Evolutionary conservation across 768 basidiomycete species (phyloP), one percentile per base, ranked within the genome.

Genomic region (Russula brevipes): DNA sequence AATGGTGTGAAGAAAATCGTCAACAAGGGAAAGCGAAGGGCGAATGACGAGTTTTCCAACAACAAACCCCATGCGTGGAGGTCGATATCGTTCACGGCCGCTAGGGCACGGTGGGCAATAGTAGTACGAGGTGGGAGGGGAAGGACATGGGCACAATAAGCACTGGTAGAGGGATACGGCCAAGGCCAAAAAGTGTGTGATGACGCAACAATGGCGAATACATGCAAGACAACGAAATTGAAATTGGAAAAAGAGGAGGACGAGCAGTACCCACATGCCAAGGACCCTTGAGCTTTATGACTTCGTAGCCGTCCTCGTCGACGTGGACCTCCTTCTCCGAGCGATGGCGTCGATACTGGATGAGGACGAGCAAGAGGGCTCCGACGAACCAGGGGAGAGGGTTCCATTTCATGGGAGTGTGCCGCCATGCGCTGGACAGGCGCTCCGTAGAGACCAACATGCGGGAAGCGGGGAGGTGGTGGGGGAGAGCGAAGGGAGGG

Each of bases 401-500:
- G 69, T 95, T 96, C 95, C 95, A 98, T 74, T 86, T 91, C 41
- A 90, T 94, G 0, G 93, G 92, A 0, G 95, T 94, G 70, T 86
- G 79, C 5, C 81, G 86, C 91, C 91, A 94, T 33, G 91, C 90
- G 63, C 82, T 80, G 35, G 88, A 78, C 7, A 95, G 74, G 71
- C 80, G 84, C 47, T 82, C 89, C 87, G 73, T 33, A 4, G 49
- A 65, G 5, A 54, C 2, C 16, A 61, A 53, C 63, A 51, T 69
- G 64, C 64, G 63, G 35, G 19, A 52, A 31, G 50, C 9, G 8
- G 55, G 42, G 19, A 38, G 19, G 61, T 17, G 44, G 17, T 2
- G 54, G 16, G 2, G 41, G 42, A 3, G 53, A 24, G 42, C 54
- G 36, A 56, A 39, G 38, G 14, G 62, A 44, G 36, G 30, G 62